Evolutionary conservation across 352 stramenopile species (phyloP).

Genomic region (Blastocystis sp.): DNA sequence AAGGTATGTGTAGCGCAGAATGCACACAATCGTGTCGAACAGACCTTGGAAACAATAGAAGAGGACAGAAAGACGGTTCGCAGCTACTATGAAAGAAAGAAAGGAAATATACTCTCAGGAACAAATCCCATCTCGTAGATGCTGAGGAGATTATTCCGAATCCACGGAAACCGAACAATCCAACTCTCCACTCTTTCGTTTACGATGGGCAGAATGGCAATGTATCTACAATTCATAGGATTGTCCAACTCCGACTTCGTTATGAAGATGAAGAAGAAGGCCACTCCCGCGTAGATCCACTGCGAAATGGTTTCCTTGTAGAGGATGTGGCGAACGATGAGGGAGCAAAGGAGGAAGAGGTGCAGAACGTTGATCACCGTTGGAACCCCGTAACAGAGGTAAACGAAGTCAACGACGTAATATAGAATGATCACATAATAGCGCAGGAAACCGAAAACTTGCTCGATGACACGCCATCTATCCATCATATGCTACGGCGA

Average conservation of each 20-base stretch:
- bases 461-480: conserved; percentile 28
- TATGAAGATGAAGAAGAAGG: conserved; percentile 23
- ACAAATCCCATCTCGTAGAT: conserved; percentile 36
- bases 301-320: conserved; percentile 26
- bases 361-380: conserved; percentile 14
- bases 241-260: background rate
- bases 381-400: background rate
- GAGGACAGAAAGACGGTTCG: background rate
- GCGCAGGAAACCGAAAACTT: background rate
- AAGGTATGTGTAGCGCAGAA: background rate
- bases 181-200: background rate
- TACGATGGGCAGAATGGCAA: background rate
- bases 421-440: conserved; percentile 43
- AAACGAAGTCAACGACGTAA: background rate
- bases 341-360: background rate
- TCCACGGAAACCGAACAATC: background rate
- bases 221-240: background rate
- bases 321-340: background rate
- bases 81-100: background rate
- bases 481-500: background rate
- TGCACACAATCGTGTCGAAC: background rate
- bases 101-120: background rate
- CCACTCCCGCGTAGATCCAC: background rate
- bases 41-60: conserved; percentile 28
- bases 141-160: background rate